Evolutionary conservation across 2,329 filamentous ascomycete genomes (phyloP), one percentile per base, ranked within the genome.

Genomic region (Talaromyces sp.): DNA sequence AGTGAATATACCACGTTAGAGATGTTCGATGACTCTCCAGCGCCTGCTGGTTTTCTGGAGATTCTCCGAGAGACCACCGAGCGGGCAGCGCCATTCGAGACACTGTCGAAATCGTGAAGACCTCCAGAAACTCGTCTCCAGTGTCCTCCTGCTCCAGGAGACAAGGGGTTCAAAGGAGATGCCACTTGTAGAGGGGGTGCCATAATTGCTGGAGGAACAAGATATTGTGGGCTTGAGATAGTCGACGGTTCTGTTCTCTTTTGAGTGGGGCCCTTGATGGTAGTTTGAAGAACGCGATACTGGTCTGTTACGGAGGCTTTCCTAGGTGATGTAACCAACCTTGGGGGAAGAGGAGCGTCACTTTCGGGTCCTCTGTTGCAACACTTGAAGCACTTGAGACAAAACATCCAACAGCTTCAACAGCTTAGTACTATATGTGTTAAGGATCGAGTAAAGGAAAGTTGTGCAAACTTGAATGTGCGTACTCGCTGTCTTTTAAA

Each of bases 1-100:
- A 74, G 66, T 9, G 68, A 63, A 48, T 72, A 69, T 8, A 75
- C 71, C 6, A 74, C 66, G 31, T 62, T 72, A 39, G 69, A 69
- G 50, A 75, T 71, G 40, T 68, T 67, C 18, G 72, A 72, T 6
- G 65, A 68, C n/a, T 71, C 70, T 31, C 58, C 61, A 31, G 63
- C 64, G 42, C 61, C 65, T 8, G 63, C 21, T 31, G 65, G 67
- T 21, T 66, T 66, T 7, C 54, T 50, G 56, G 62, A 48, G 44
- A 69, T 44, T 68, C 69, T 25, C 66, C 66, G 61, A 52, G 68
- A 23, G 35, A 44, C 23, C 6, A 63, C 58, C 21, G 65, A 62
- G 28, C 67, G 68, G 25, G 66, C 64, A 28, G 64, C 65, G 61
- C 65, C 64, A 35, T 69, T 66, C 1, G 69, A 70, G 40, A 66